Base-by-base conservation (phyloP, 2,329 filamentous ascomycete genomes). In the Penicillium corylophilum region DNA sequence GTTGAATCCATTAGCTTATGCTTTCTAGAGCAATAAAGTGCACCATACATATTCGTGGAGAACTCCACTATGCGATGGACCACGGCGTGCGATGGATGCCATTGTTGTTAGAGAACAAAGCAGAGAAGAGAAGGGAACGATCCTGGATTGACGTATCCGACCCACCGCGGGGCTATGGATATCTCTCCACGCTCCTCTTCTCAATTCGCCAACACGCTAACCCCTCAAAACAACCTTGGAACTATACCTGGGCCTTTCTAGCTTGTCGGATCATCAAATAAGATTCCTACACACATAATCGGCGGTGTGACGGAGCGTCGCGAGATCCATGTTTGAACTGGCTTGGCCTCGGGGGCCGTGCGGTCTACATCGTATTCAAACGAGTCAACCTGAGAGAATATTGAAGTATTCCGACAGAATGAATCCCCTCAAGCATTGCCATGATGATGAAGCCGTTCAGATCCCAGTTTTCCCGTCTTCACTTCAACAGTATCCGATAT, bases 21-120 rank as follows among this genome's bases (percentile, higher is more conserved):
- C 43, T 50, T 39, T 28, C 26, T 23, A 22, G 31, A 18, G 16
- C 22, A 41, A 36, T 26, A 4, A 12, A 33, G 10, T 26, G 36
- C 12, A 39, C 44, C 59, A 50, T 70, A 72, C 71, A 62, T 71
- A 73, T 61, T 71, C 61, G 47, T 73, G 70, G 5, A 73, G 61
- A 16, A 69, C 56, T 26, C 71, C 71, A 9, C 57, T 50, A 31
- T 70, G 55, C 7, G 66, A 68, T 8, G 20, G 2, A 36, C 46
- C 50, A 26, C 57, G 48, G 53, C 60, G 62, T 44, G 44, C 53
- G 26, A 35, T 23, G 22, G 45, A 42, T 28, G 47, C 40, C 51
- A 61, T 59, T 40, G 9, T 51, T 24, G 31, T 13, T 39, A 24
- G 35, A 24, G 8, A 31, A 36, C 43, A 23, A 42, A 47, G 29